These are phyloP conservation scores for Alnus rubra DNA, from an alignment of 306 rosid species.

Conservation along the genomic window DNA sequence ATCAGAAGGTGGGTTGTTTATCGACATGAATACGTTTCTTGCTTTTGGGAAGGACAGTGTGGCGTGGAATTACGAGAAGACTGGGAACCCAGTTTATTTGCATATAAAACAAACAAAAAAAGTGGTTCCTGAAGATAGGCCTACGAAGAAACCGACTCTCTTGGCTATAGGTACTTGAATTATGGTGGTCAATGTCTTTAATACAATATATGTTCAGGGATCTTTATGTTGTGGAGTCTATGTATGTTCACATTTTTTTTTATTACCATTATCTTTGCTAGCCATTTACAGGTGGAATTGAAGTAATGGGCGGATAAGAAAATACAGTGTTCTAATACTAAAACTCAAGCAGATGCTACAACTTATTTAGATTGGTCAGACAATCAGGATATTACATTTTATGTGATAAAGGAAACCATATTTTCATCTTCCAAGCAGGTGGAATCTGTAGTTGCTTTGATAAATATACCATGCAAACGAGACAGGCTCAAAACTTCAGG, in stretches of 20 bases:
- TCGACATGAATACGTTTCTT: conserved; percentile 79
- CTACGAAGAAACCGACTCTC: conserved; percentile 80
- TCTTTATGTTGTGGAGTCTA: neutral
- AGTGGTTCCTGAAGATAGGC: conserved; percentile 83
- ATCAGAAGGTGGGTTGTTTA: conserved; percentile 84
- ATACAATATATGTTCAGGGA: neutral
- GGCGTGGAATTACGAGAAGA: conserved; percentile 80
- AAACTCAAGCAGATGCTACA: neutral
- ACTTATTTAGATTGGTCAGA: neutral
- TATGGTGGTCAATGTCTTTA: neutral
- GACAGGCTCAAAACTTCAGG: neutral
- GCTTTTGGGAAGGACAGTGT: conserved; percentile 87
- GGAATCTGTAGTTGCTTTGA: neutral
- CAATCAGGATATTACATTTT: neutral
- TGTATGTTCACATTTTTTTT: neutral
- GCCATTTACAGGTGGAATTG: neutral
- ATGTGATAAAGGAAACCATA: too few relatives aligned
- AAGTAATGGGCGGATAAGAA: conserved; percentile 3
- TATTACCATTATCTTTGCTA: neutral
- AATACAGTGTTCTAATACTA: neutral
- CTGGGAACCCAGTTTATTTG: conserved; percentile 85
- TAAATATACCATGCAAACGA: neutral
- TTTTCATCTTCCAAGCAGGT: neutral
- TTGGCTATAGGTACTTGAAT: conserved; percentile 71
- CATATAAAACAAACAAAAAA: conserved; percentile 72